These are phyloP conservation scores for Cetradonia linearis DNA, from an alignment of 495 filamentous ascomycete species.

Conservation along the genomic window DNA sequence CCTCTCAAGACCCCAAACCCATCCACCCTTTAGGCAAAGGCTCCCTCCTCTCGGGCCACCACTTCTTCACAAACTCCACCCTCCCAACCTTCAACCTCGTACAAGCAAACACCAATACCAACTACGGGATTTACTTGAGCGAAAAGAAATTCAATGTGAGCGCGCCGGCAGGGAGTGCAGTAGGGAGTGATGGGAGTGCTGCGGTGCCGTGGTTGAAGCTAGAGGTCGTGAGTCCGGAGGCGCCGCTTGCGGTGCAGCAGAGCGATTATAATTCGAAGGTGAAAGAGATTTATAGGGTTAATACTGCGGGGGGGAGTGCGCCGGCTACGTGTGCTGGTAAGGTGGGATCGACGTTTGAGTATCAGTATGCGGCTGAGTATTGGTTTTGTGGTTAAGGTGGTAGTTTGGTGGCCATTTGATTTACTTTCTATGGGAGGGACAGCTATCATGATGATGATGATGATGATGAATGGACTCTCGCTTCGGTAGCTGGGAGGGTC, in stretches of 20 bases:
- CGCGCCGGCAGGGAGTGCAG: constrained; percentile 52
- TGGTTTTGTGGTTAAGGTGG: constrained; percentile 34
- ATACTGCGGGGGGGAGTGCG: constrained; percentile 73
- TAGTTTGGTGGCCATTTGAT: background rate
- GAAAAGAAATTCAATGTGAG: constrained; percentile 43
- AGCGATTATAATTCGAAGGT: constrained; percentile 35
- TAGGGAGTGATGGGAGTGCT: constrained; percentile 40
- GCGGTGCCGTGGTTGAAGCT: constrained; percentile 68
- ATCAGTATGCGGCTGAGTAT: constrained; percentile 79
- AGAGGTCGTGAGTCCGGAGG: constrained; percentile 14
- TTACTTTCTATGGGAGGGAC: background rate
- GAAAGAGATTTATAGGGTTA: constrained; percentile 71
- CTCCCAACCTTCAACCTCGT: constrained; percentile 74
- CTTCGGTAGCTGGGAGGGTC: constrained; percentile 9
- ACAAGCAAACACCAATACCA: constrained; percentile 34
- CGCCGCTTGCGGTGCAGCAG: constrained; percentile 37
- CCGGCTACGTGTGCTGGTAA: constrained; percentile 61
- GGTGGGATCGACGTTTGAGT: constrained; percentile 45
- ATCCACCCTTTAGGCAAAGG: constrained; percentile 40
- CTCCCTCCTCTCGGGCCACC: constrained; percentile 59
- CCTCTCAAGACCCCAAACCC: background rate
- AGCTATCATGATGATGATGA: background rate
- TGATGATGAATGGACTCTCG: background rate
- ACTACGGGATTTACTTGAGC: constrained; percentile 50
- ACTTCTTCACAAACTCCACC: constrained; percentile 59